Percentiles rank a stretch among this genome's conserved stretches.
Conservation (phyloP, 139 green algal species). For the Picochlorum sp. region DNA sequence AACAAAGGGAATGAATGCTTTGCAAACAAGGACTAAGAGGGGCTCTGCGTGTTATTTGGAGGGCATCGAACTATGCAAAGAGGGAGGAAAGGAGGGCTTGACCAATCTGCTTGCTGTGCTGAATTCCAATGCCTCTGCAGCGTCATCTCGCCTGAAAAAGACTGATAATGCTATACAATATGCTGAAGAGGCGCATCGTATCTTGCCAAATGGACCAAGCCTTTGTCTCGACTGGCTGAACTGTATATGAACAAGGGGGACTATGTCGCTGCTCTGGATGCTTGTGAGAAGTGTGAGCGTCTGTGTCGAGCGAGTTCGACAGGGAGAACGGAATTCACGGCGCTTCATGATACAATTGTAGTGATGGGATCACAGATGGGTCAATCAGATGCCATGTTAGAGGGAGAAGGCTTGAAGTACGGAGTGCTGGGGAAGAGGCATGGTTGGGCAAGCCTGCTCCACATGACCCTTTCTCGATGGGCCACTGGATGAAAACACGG, state of each 20-base stretch:
- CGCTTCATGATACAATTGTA: slow-evolving; percentile 43
- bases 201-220: slow-evolving; percentile 44
- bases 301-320: slow-evolving; percentile 9
- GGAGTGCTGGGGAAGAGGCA: slow-evolving; percentile 51
- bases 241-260: slow-evolving; percentile 19
- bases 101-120: slow-evolving; percentile 3
- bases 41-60: neutral
- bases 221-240: slow-evolving; percentile 38
- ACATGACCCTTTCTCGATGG: slow-evolving; percentile 39
- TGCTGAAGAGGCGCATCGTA: slow-evolving; percentile 21
- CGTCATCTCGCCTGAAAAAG: slow-evolving; percentile 9
- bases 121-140: slow-evolving; percentile 28
- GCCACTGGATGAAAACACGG: slow-evolving; percentile 2
- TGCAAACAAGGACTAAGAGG: neutral
- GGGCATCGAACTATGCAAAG: neutral
- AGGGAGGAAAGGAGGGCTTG: neutral
- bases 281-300: slow-evolving; percentile 20
- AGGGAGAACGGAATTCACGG: slow-evolving; percentile 31
- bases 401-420: slow-evolving; percentile 42
- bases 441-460: slow-evolving; percentile 47
- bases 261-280: slow-evolving; percentile 13
- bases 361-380: slow-evolving; percentile 26
- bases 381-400: slow-evolving; percentile 18
- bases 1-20: neutral
- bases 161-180: slow-evolving; percentile 22